Evolutionary conservation across 225 moss, liverwort and hornwort genomes (phyloP).

Genomic region (Antitrichia curtipendula): DNA sequence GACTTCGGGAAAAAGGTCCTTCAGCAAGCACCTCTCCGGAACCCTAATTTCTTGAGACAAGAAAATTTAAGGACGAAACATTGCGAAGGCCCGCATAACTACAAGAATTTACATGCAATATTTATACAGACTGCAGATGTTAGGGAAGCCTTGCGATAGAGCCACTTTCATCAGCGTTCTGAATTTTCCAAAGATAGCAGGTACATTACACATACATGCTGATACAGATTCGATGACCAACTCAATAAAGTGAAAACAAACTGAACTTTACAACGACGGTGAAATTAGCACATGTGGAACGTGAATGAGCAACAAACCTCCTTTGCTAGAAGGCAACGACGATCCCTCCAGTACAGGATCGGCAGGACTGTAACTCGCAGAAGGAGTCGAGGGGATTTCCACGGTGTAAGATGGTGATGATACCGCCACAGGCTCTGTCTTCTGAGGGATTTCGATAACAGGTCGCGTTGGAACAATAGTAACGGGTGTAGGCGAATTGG

Average conservation of each 20-base stretch:
- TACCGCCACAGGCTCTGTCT: slow-evolving; percentile 24
- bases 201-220: neutral
- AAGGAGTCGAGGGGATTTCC: slow-evolving; percentile 26
- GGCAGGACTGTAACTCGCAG: slow-evolving; percentile 32
- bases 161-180: neutral
- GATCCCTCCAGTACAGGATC: slow-evolving; percentile 45
- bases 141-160: neutral
- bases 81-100: neutral
- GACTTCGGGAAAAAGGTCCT: neutral
- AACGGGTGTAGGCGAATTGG: slow-evolving; percentile 61
- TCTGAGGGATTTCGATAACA: slow-evolving; percentile 17
- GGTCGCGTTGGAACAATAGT: slow-evolving; percentile 46
- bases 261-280: neutral
- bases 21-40: neutral
- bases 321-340: slow-evolving; percentile 54
- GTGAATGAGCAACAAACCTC: slow-evolving; percentile 16
- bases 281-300: neutral
- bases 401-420: slow-evolving; percentile 32
- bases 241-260: neutral
- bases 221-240: neutral
- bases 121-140: neutral
- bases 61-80: neutral
- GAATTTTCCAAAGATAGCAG: neutral
- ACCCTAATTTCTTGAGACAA: slow-evolving; percentile 7
- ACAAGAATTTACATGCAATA: neutral